Evolutionary conservation across 1,139 yeast species (phyloP).

Genomic region (Magnusiomyces suaveolens): DNA sequence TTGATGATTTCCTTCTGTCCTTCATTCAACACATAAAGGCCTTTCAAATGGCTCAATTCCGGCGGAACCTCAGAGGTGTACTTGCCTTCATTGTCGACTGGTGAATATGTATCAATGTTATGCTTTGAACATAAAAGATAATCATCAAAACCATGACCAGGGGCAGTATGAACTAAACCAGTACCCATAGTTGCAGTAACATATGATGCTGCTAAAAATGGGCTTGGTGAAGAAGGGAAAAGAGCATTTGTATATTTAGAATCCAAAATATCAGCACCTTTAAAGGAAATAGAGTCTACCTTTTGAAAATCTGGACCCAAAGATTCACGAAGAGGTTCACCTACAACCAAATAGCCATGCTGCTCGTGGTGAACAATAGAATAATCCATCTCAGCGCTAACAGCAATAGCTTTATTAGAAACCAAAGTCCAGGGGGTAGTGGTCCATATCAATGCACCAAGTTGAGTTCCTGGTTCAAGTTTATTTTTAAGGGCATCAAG

Average conservation of each 20-base stretch:
- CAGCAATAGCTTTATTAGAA: conserved; percentile 75
- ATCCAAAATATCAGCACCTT: conserved; percentile 42
- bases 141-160: conserved; percentile 96
- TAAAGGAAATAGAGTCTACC: conserved; percentile 14
- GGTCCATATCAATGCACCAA: conserved; percentile 62
- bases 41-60: conserved; percentile 40
- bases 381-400: conserved; percentile 52
- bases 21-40: conserved; percentile 50
- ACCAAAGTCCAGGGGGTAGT: conserved; percentile 98
- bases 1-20: conserved; percentile 46
- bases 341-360: conserved; percentile 31
- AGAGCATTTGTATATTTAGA: conserved; percentile 42
- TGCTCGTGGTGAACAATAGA: conserved; percentile 35
- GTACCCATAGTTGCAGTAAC: conserved; percentile 81
- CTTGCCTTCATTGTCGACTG: conserved; percentile 68
- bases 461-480: conserved; percentile 7
- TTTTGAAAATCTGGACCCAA: conserved; percentile 14
- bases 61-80: conserved; percentile 45
- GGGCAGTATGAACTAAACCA: conserved; percentile 93
- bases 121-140: conserved; percentile 57
- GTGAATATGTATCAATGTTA: conserved; percentile 54
- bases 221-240: conserved; percentile 29
- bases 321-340: conserved; percentile 19
- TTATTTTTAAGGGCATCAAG: neutral
- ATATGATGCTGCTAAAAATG: conserved; percentile 70